A percentile compares a stretch with the other conserved stretches of the same genome.
Conservation (phyloP, 208 protist genomes). For the Willaertia magna region DNA sequence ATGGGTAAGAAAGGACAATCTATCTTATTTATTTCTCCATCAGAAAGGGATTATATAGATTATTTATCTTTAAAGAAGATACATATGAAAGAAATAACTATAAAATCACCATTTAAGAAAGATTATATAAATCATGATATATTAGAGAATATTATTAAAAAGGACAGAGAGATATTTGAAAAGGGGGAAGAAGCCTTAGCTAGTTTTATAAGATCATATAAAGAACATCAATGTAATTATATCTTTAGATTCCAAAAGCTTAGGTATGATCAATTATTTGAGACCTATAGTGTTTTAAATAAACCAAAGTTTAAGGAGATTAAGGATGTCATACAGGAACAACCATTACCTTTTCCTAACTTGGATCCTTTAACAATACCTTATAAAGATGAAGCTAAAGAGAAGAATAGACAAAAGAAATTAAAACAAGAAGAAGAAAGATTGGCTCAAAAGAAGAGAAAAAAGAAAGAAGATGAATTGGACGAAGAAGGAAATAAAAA, state of each 20-base stretch:
- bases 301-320: not conserved
- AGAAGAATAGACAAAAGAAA: not conserved
- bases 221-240: slow-evolving; percentile 77
- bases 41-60: slow-evolving; percentile 75
- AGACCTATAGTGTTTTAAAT: not conserved
- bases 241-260: slow-evolving; percentile 74
- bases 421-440: not conserved
- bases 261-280: not conserved
- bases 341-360: not conserved
- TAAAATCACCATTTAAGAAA: slow-evolving; percentile 14
- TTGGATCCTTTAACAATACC: not conserved
- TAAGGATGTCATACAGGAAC: not conserved
- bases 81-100: slow-evolving; percentile 42
- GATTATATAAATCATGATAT: slow-evolving; percentile 28
- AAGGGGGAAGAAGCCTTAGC: slow-evolving; percentile 65
- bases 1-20: slow-evolving; percentile 76
- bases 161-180: slow-evolving; percentile 37
- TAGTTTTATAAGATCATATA: slow-evolving; percentile 77
- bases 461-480: not conserved
- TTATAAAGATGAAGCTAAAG: not conserved
- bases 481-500: not conserved
- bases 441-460: not conserved
- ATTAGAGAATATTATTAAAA: slow-evolving; percentile 38
- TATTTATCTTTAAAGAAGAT: slow-evolving; percentile 78
- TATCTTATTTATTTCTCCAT: slow-evolving; percentile 74